These are phyloP conservation scores for Podaxis sp. DNA, from an alignment of 768 basidiomycete genomes.

Conservation along the genomic window DNA sequence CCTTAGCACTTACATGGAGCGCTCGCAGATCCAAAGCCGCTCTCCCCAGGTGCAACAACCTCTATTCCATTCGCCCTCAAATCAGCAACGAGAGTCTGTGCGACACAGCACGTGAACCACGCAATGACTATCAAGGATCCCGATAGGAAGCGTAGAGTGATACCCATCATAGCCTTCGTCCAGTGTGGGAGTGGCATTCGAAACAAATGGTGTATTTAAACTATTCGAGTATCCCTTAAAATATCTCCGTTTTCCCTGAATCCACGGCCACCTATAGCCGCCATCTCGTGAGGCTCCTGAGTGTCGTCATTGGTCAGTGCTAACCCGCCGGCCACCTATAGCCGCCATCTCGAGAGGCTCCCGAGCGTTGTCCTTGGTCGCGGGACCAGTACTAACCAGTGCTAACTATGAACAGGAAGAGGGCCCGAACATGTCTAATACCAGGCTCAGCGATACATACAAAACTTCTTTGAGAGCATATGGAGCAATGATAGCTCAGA, in stretches of 20 bases:
- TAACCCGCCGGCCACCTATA: not conserved
- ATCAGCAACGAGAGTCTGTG: not conserved
- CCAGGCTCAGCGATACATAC: not conserved
- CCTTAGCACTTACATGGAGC: constrained; percentile 23
- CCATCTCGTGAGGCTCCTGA: not conserved
- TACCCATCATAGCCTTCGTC: not conserved
- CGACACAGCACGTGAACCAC: not conserved
- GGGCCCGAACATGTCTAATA: not conserved
- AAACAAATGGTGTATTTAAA: not conserved
- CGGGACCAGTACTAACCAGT: no score
- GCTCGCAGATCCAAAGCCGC: constrained; percentile 22
- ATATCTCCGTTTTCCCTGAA: not conserved
- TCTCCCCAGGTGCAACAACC: constrained; percentile 22
- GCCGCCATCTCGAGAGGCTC: not conserved
- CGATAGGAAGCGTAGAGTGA: not conserved
- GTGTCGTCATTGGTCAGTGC: no score
- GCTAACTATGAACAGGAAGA: not conserved
- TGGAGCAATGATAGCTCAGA: not conserved
- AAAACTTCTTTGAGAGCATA: not conserved
- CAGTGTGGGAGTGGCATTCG: not conserved
- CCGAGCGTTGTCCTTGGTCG: not conserved
- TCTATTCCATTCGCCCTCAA: constrained; percentile 17
- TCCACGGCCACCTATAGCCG: not conserved
- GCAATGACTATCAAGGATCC: not conserved
- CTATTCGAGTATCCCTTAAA: not conserved